Conservation (phyloP, 2,329 filamentous ascomycete genomes). For the Aphanoascus verrucosus region DNA sequence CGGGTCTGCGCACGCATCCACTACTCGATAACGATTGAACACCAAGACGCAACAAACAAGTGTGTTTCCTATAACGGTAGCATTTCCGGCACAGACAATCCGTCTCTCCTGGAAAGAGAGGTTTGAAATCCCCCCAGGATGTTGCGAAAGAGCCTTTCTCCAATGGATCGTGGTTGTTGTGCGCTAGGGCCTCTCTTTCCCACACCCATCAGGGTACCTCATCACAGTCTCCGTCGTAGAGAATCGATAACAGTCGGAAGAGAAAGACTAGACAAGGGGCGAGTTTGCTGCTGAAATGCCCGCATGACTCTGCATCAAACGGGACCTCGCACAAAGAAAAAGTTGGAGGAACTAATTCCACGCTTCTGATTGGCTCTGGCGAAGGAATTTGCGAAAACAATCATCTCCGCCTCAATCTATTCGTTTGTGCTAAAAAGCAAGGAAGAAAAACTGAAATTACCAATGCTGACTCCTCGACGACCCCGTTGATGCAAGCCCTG, state of each 20-base stretch:
- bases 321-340: constrained; percentile 3
- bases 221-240: background rate
- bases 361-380: background rate
- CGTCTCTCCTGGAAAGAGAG: background rate
- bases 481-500: background rate
- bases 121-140: background rate
- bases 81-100: background rate
- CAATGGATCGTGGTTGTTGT: background rate
- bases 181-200: constrained; percentile 4
- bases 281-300: background rate
- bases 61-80: background rate
- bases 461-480: background rate
- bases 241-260: background rate
- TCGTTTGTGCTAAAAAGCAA: too few relatives aligned
- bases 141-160: background rate
- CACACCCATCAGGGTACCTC: background rate
- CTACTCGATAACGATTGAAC: too few relatives aligned
- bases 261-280: background rate
- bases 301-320: constrained; percentile 4
- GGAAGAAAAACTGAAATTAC: background rate
- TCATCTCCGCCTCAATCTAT: background rate
- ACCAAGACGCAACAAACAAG: constrained; percentile 3
- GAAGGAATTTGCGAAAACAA: background rate
- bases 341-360: background rate
- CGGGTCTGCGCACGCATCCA: background rate